A percentile compares a stretch with the other conserved stretches of the same genome.
These are phyloP conservation scores for Glycine latifolia DNA, from an alignment of 306 rosid species.

Conservation along the genomic window DNA sequence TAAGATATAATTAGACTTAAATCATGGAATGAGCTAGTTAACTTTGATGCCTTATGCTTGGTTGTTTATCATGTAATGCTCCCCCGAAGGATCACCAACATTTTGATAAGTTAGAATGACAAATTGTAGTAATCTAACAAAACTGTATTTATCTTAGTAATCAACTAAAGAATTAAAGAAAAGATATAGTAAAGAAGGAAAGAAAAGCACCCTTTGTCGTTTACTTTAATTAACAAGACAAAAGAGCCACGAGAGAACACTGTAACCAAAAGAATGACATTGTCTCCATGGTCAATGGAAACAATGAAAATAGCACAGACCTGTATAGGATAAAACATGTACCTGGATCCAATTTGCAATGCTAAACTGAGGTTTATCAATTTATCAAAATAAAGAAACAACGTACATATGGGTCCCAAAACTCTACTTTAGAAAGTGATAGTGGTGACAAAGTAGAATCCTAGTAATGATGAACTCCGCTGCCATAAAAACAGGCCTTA, in stretches of 20 bases:
- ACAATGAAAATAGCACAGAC: constrained; percentile 1
- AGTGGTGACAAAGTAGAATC: constrained; percentile 66
- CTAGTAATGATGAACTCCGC: constrained; percentile 78
- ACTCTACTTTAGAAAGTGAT: constrained; percentile 56
- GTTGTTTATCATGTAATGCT: not conserved
- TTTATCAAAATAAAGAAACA: constrained; percentile 34
- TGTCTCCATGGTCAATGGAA: no score
- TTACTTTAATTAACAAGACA: constrained; percentile 23
- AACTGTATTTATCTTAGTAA: not conserved
- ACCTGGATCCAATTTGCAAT: constrained; percentile 26
- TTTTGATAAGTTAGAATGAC: not conserved
- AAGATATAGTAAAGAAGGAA: constrained; percentile 25
- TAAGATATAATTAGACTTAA: not conserved
- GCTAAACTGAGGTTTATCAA: not conserved
- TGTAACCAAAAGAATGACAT: not conserved
- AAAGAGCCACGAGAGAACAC: constrained; percentile 17
- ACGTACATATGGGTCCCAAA: constrained; percentile 47
- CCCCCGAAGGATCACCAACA: not conserved
- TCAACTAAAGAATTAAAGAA: constrained; percentile 3
- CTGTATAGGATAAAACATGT: not conserved
- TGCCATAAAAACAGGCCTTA: constrained; percentile 60
- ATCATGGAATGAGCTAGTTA: not conserved
- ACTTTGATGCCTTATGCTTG: not conserved
- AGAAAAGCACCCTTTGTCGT: constrained; percentile 31
- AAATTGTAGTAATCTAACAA: not conserved